Percentiles rank a stretch among this genome's conserved stretches.
Evolutionary conservation across 768 basidiomycete genomes (phyloP).

Genomic region (Chalciporus pseudorubinellus): DNA sequence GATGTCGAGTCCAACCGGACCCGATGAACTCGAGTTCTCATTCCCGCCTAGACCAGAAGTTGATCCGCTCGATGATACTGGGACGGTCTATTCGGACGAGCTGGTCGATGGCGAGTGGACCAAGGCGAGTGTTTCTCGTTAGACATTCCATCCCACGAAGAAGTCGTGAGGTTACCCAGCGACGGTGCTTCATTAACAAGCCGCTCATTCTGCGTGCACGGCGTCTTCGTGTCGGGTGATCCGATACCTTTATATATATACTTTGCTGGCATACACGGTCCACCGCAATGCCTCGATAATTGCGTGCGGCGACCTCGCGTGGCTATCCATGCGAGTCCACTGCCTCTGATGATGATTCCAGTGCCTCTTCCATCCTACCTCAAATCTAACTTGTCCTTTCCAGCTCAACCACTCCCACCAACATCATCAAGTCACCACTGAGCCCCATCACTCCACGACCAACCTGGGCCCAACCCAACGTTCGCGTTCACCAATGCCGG

Average conservation of each 20-base stretch:
- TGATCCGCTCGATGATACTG: not conserved
- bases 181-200: not conserved
- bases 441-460: not conserved
- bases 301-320: slow-evolving; percentile 5
- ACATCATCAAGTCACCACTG: slow-evolving; percentile 1
- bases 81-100: slow-evolving; percentile 5
- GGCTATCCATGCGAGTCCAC: slow-evolving; percentile 17
- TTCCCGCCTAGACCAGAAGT: not conserved
- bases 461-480: not conserved
- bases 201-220: slow-evolving; percentile 1
- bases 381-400: slow-evolving; percentile 6
- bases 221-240: slow-evolving; percentile 2
- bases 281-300: not conserved
- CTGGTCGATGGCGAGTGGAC: slow-evolving; percentile 21
- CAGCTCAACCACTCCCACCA: slow-evolving; percentile 16
- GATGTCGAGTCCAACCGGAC: not conserved
- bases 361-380: not conserved
- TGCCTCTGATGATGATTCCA: slow-evolving; percentile 19
- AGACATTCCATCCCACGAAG: slow-evolving; percentile 6
- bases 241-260: slow-evolving; percentile 1
- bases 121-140: slow-evolving; percentile 17
- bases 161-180: not conserved
- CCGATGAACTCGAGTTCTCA: not conserved
- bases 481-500: slow-evolving; percentile 18
- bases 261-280: not conserved